Evolutionary conservation across 1,284 basidiomycete genomes (phyloP), one percentile per base, ranked within the genome.

Genomic region (Irpex sp.): DNA sequence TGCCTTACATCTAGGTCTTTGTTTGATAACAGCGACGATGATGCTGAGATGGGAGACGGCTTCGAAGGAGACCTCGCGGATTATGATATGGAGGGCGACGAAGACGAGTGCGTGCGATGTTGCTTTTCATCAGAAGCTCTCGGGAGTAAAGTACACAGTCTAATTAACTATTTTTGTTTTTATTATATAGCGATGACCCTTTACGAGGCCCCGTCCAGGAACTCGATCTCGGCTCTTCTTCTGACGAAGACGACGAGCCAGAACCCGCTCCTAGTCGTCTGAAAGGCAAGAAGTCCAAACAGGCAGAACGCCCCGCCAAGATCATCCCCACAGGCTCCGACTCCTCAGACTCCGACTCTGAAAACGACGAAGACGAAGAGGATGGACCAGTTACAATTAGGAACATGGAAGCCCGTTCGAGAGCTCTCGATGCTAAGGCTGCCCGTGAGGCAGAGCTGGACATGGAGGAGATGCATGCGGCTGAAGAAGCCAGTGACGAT

Each of bases 341-440:
- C 56, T 78, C 71, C 38, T 56, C 54, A 17, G 15, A 80, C 54
- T 80, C 78, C 0, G 74, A 76, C 11, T 74, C 83, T 51, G 78
- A 79, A 5, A 87, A 87, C 17, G 85, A 83, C 17, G 69, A 69
- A 7, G 77, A 79, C 17, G 76, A 78, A 51, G 81, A 87, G 34
- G 88, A 86, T 62, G 86, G 77, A 3, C 87, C 79, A 55, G 76
- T 87, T 34, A 93, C 91, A 6, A 85, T 86, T 74, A 83, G 81
- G 31, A 93, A 92, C 69, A 91, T 93, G 81, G 92, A 91, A 68
- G 84, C 85, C 31, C 86, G 85, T 40, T 92, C 91, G 36, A 84
- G 84, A 59, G 89, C 89, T 56, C 74, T 93, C 58, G 91, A 93
- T 67, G 85, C 80, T 11, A 77, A 82, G 66, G 86, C 86, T 9